Evolutionary conservation across 768 basidiomycete species (phyloP).

Genomic region (Lactarius deliciosus): DNA sequence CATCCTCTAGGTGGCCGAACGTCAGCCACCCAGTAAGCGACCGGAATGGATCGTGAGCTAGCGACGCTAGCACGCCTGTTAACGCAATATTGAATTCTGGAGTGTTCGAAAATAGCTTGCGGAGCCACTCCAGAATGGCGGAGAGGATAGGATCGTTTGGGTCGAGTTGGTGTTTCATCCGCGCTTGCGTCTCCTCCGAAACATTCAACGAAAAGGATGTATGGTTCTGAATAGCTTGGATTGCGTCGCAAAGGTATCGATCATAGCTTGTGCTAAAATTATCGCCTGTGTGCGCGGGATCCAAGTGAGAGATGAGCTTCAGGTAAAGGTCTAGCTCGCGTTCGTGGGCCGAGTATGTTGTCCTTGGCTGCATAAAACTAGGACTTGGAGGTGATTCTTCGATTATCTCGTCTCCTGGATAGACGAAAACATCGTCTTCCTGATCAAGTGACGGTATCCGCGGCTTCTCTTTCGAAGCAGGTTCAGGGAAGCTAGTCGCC

Average conservation of each 20-base stretch:
- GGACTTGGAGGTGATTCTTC: slow-evolving; percentile 23
- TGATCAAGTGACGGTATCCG: slow-evolving; percentile 28
- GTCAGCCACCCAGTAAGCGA: slow-evolving; percentile 89
- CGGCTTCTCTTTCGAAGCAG: slow-evolving; percentile 34
- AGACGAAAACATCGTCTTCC: slow-evolving; percentile 47
- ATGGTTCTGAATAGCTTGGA: slow-evolving; percentile 65
- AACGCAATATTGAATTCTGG: slow-evolving; percentile 87
- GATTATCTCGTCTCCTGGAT: slow-evolving; percentile 39
- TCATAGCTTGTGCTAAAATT: slow-evolving; percentile 84
- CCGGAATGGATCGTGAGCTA: slow-evolving; percentile 84
- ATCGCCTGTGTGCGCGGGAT: slow-evolving; percentile 65
- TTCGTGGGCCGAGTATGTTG: slow-evolving; percentile 77
- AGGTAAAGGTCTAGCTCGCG: slow-evolving; percentile 83
- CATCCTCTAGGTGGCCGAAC: slow-evolving; percentile 51
- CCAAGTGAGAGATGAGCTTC: slow-evolving; percentile 72
- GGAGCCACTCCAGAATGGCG: slow-evolving; percentile 64
- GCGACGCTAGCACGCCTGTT: slow-evolving; percentile 74
- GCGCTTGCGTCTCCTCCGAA: slow-evolving; percentile 42
- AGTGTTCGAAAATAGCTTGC: slow-evolving; percentile 80
- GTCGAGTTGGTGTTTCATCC: slow-evolving; percentile 71
- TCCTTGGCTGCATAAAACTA: slow-evolving; percentile 59
- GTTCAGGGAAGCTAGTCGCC: slow-evolving; percentile 75
- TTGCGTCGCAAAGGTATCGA: slow-evolving; percentile 77
- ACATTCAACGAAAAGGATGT: slow-evolving; percentile 51
- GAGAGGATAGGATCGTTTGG: slow-evolving; percentile 75